These are phyloP conservation scores for Parsonsia alboflavescens DNA, from an alignment of 257 asterid species.

Conservation along the genomic window DNA sequence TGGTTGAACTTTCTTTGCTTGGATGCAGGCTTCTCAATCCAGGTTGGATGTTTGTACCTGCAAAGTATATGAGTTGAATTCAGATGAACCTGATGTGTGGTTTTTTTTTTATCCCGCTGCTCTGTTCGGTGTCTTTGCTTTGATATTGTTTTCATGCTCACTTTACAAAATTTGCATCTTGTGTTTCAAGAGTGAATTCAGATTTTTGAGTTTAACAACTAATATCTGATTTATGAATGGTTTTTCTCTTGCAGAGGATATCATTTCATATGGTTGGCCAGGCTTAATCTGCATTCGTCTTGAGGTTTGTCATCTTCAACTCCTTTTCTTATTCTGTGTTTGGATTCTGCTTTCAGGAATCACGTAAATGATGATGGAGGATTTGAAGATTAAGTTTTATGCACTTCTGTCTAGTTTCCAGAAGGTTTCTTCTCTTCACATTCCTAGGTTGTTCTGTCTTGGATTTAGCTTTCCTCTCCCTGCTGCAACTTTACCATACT, in stretches of 20 bases:
- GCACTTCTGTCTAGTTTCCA: neutral
- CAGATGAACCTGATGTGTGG: neutral
- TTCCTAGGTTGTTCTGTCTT: neutral
- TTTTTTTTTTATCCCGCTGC: neutral
- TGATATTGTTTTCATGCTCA: no score
- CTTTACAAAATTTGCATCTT: neutral
- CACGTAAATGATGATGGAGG: neutral
- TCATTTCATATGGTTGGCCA: conserved; percentile 83
- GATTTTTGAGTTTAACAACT: neutral
- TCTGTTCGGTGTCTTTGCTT: neutral
- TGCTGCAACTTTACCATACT: neutral
- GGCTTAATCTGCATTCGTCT: conserved; percentile 69
- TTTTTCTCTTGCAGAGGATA: conserved; percentile 39
- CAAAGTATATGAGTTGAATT: neutral
- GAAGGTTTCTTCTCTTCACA: neutral
- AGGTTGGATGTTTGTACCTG: conserved; percentile 31
- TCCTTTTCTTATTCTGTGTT: neutral
- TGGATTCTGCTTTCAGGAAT: neutral
- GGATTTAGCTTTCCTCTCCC: neutral
- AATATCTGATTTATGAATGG: neutral
- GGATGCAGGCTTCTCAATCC: conserved; percentile 76
- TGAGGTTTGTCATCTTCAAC: conserved; percentile 52
- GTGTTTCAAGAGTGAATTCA: neutral
- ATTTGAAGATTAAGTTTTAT: neutral
- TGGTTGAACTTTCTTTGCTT: conserved; percentile 58